These are phyloP conservation scores for Vitis hybrid DNA, from an alignment of 177 flowering plant species.

Conservation along the genomic window DNA sequence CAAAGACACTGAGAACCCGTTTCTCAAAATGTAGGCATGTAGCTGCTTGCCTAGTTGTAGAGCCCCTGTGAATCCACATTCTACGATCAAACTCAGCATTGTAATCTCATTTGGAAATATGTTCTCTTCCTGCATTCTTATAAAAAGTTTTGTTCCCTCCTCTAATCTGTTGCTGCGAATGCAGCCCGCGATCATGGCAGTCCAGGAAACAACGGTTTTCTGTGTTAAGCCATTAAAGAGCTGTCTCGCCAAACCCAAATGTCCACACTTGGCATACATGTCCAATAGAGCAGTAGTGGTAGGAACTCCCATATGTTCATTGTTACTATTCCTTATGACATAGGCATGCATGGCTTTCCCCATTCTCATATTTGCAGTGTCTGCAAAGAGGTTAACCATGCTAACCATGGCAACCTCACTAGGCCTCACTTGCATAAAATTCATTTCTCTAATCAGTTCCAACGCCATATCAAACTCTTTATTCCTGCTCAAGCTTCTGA, in stretches of 20 bases:
- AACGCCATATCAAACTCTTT: slow-evolving; percentile 34
- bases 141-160: slow-evolving; percentile 40
- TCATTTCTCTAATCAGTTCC: slow-evolving; percentile 51
- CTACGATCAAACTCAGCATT: slow-evolving; percentile 46
- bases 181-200: slow-evolving; percentile 52
- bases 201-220: slow-evolving; percentile 50
- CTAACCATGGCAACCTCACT: slow-evolving; percentile 46
- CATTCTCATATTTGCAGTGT: slow-evolving; percentile 23
- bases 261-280: slow-evolving; percentile 57
- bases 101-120: slow-evolving; percentile 50
- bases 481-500: slow-evolving; percentile 34
- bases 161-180: slow-evolving; percentile 32
- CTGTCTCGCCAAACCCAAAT: slow-evolving; percentile 30
- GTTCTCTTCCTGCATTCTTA: slow-evolving; percentile 33
- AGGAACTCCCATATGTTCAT: slow-evolving; percentile 20
- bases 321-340: slow-evolving; percentile 34
- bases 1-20: slow-evolving; percentile 35
- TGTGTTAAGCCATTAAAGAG: slow-evolving; percentile 33
- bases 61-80: slow-evolving; percentile 45
- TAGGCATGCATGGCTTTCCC: slow-evolving; percentile 48
- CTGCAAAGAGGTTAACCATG: slow-evolving; percentile 53
- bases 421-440: slow-evolving; percentile 31
- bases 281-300: slow-evolving; percentile 47
- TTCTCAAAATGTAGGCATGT: slow-evolving; percentile 51
- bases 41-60: slow-evolving; percentile 42